Evolutionary conservation across 176 grass and related monocot species (phyloP).

Genomic region (Lolium rigidum): DNA sequence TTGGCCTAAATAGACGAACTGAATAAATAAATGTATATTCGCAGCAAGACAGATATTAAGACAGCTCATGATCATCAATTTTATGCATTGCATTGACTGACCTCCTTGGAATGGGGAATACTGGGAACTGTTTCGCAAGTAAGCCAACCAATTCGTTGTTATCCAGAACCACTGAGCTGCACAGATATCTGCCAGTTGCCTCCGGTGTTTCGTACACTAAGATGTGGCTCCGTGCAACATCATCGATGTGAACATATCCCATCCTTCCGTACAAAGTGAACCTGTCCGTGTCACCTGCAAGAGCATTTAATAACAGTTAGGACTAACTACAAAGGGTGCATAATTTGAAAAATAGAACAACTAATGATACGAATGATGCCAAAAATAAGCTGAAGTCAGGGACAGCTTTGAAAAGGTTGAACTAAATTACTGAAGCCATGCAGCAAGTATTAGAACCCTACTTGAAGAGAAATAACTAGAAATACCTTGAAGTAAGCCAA

Average conservation of each 20-base stretch:
- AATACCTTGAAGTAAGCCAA: conserved; percentile 82
- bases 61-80: background rate
- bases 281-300: conserved; percentile 73
- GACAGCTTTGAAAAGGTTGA: background rate
- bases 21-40: background rate
- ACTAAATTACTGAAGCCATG: background rate
- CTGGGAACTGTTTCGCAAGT: conserved; percentile 68
- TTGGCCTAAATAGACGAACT: background rate
- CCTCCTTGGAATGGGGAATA: conserved; percentile 75
- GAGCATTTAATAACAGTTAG: background rate
- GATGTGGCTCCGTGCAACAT: conserved; percentile 81
- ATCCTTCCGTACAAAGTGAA: conserved; percentile 87
- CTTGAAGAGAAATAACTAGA: conserved; percentile 4
- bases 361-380: background rate
- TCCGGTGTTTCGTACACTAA: conserved; percentile 73
- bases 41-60: background rate
- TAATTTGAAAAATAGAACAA: background rate
- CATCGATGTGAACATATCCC: conserved; percentile 95
- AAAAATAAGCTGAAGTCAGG: background rate
- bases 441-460: background rate
- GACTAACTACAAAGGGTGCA: background rate
- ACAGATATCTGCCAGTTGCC: conserved; percentile 76
- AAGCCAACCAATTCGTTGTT: conserved; percentile 61
- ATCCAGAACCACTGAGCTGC: conserved; percentile 76
- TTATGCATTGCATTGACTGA: conserved; percentile 34